Evolutionary conservation across 2,329 filamentous ascomycete species (phyloP), one percentile per base, ranked within the genome.

Genomic region (Fusarium sp.): DNA sequence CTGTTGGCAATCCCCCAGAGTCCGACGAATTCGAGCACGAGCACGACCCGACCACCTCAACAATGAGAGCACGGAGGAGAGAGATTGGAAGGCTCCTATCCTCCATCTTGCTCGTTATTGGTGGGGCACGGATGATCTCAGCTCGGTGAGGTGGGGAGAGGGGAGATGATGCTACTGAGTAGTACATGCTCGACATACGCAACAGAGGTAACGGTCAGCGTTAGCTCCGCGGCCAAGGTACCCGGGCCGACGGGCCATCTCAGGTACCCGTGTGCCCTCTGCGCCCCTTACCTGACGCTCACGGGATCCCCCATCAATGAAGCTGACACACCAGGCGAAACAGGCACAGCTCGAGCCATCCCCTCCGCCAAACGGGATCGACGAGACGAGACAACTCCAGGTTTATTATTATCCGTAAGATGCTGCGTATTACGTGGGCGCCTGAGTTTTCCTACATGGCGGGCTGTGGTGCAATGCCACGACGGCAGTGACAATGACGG

Each of bases 311-410:
- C 57, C 36, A 68, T 69, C 71, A 71, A 74, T 75, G 56, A 74
- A 74, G 62, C 63, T 74, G 69, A 74, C 64, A 74, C 72, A 73
- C 72, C 58, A 61, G 40, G 66, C 72, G 72, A 75, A 74, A 75
- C 72, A 68, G 62, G 33, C 36, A 45, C 25, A 50, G 42, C 35
- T 38, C 33, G 31, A 57, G 61, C 36, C 40, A 25, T 38, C 20
- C 27, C 20, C 36, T 33, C 27, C 38, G 29, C 27, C 63, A 42
- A 65, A 73, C 33, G 16, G 56, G 31, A 36, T 66, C 65, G 62
- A 18, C 59, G 56, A 61, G 58, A 66, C 62, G 35, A 36, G 35
- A 36, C 16, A 71, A 52, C 22, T 36, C 22, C 4, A 65, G 47
- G 42, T 38, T 33, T 54, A 54, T 54, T 54, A 20, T 54, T 56